A percentile compares a stretch with the other conserved stretches of the same genome.
These are phyloP conservation scores for Saccharomyces pastorianus DNA, from an alignment of 1,139 yeast species.

Conservation along the genomic window DNA sequence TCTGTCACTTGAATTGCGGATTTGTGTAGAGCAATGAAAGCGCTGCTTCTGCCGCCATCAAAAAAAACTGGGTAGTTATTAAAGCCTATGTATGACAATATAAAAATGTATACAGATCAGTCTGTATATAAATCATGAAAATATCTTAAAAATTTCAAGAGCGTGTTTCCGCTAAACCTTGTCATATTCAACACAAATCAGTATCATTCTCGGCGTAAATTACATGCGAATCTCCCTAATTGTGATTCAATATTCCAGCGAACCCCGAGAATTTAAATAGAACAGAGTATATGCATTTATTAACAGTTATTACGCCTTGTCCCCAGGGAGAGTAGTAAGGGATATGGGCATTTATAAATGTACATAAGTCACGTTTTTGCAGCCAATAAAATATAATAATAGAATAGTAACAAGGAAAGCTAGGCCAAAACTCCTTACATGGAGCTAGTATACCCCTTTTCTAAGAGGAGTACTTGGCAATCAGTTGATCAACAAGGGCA, in stretches of 20 bases:
- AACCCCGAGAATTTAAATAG: neutral
- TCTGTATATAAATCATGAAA: too few relatives aligned
- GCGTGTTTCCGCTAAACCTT: too few relatives aligned
- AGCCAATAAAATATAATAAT: neutral
- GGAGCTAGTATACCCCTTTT: neutral
- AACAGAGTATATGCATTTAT: neutral
- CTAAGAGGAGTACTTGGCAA: slow-evolving; percentile 38
- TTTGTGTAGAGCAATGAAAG: neutral
- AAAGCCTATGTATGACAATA: neutral
- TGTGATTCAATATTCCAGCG: neutral
- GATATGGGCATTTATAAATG: neutral
- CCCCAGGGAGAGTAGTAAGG: neutral
- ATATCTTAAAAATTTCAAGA: too few relatives aligned
- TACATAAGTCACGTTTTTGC: neutral
- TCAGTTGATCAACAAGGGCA: slow-evolving; percentile 60
- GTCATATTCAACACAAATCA: neutral
- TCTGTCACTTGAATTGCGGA: neutral
- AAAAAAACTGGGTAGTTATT: neutral
- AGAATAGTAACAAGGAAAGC: neutral
- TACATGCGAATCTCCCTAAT: neutral
- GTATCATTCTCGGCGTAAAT: neutral
- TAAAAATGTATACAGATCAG: neutral
- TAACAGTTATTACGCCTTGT: neutral
- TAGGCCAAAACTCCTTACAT: neutral
- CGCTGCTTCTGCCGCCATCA: neutral